Evolutionary conservation across 805 yeast genomes (phyloP), one percentile per base, ranked within the genome.

Genomic region (Ogataea philodendri): DNA sequence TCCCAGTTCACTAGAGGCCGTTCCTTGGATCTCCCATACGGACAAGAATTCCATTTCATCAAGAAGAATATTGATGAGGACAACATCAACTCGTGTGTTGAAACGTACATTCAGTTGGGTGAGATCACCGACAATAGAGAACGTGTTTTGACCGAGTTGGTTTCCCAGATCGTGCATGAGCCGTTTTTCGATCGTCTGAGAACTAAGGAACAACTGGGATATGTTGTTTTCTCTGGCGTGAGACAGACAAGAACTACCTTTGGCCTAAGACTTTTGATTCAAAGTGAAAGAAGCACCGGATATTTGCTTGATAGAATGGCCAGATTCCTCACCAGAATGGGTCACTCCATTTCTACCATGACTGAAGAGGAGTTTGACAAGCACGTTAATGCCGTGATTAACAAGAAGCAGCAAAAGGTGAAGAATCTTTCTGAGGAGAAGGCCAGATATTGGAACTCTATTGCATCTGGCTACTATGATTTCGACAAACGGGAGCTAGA

Each of bases 191-290:
- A 86, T 54, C 84, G 84, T 44, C 70, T 90, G 39, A 75, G 98
- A 60, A 90, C 98, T 5, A 82, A 86, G 51, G 97, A 90, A 63
- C 97, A 93, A 60, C 70, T 90, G 20, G 98, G 98, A 2, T 90
- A 90, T 53, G 88, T 90, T 44, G 98, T 90, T 0, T 87, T 86
- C 55, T 78, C 93, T 27, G 84, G 94, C 0, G 64, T 73, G 16
- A 67, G 82, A 42, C 70, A 70, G 42, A 74, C 85, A 3, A 74
- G 94, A 54, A 81, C 93, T 15, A 74, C 82, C 5, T 70, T 76
- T 55, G 89, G 90, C 9, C 72, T 78, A 47, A 70, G 93, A 51
- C 61, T 93, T 9, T 65, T 89, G 46, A 72, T 89, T 32, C 98
- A 90, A 63, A 81, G 93, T 41, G 97, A 87, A 57, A 76, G 82